Evolutionary conservation across 2,329 filamentous ascomycete species (phyloP).

Genomic region (Fusarium clavum): DNA sequence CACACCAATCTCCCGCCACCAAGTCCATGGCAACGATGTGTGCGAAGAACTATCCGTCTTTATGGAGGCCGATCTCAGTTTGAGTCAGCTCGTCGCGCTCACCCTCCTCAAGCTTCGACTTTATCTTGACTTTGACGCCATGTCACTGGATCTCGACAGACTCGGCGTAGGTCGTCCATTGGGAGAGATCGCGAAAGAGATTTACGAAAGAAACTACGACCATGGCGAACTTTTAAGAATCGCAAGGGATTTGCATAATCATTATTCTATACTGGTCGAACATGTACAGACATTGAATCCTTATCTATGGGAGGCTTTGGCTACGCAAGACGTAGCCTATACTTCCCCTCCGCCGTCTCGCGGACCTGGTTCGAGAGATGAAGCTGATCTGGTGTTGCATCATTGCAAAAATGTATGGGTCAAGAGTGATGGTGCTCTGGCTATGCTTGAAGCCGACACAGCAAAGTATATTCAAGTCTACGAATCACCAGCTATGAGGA

Average conservation of each 20-base stretch:
- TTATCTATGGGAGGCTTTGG: background rate
- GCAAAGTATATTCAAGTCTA: background rate
- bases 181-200: background rate
- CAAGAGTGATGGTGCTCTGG: fast-evolving
- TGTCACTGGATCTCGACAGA: background rate
- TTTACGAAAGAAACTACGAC: background rate
- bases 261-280: background rate
- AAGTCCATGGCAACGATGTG: background rate
- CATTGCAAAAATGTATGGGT: background rate
- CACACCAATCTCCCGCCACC: too few species aligned
- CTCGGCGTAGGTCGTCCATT: too few species aligned
- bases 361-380: background rate
- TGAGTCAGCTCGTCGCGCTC: background rate
- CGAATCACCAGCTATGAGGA: fast-evolving
- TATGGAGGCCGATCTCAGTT: background rate
- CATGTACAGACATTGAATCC: background rate
- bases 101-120: background rate
- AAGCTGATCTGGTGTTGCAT: background rate
- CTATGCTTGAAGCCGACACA: background rate
- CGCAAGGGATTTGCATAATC: fast-evolving
- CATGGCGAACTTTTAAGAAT: fast-evolving
- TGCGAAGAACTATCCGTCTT: background rate
- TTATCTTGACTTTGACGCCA: background rate
- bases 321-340: background rate
- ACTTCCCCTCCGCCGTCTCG: fast-evolving